These are phyloP conservation scores for Solanum aculeatissimum DNA, from an alignment of 305 asterid genomes.

Conservation along the genomic window DNA sequence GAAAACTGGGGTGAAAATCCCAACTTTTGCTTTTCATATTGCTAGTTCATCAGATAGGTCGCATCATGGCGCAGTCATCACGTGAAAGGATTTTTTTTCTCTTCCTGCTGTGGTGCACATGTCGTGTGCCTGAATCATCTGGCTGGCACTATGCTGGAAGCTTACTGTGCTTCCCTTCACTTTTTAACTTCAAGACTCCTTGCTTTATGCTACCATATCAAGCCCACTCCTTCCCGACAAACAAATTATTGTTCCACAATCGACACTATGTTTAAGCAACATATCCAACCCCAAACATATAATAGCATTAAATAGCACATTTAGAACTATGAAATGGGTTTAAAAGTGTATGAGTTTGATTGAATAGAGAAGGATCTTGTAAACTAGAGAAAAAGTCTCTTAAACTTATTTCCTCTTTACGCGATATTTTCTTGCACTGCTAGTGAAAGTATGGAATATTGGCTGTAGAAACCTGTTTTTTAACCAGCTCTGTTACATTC, in stretches of 20 bases:
- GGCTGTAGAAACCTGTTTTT: background rate
- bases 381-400: background rate
- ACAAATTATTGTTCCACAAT: background rate
- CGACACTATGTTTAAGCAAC: background rate
- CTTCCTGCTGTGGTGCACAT: background rate
- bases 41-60: background rate
- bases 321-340: background rate
- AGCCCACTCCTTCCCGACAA: background rate
- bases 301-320: background rate
- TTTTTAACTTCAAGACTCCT: background rate
- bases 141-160: background rate
- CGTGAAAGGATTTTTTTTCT: background rate
- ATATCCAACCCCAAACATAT: background rate
- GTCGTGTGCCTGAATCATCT: background rate
- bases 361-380: background rate
- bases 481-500: background rate
- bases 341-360: background rate
- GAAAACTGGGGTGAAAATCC: background rate
- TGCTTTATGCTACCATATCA: background rate
- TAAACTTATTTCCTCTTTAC: background rate
- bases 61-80: background rate
- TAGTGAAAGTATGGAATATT: background rate
- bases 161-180: background rate
- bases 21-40: background rate
- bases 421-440: background rate